Evolutionary conservation across 2,329 filamentous ascomycete species (phyloP), one percentile per base, ranked within the genome.

Genomic region (Cytospora paraplurivora): DNA sequence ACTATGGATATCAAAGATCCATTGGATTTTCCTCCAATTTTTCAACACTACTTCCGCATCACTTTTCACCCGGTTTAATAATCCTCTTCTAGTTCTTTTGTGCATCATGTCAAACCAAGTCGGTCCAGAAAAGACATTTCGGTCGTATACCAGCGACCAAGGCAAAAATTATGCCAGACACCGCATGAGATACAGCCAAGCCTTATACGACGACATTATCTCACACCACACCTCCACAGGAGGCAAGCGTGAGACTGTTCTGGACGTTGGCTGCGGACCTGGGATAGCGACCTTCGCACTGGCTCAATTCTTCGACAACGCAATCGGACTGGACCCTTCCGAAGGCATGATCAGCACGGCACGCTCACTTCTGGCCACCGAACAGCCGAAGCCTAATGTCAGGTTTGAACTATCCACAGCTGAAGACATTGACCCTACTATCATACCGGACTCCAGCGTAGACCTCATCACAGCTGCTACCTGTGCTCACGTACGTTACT

Each of bases 211-310:
- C 3, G 68, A 69, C 47, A 75, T 87, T 55, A 52, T 83, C 5
- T 67, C 76, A 19, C 75, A 80, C 59, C 85, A 87, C 67, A 71
- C 68, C 1, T 73, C 76, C 1, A 79, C 77, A 0, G 79, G 80
- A 21, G 82, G 82, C 13, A 59, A 75, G 13, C 68, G 81, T 15
- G 69, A 74, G 35, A 74, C 72, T 3, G 66, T 85, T 0, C 69
- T 85, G 13, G 85, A 88, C 65, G 72, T 87, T 7, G 85, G 85
- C 37, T 86, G 83, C 68, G 84, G 85, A 0, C 84, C 85, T 0
- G 85, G 85, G 4, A 79, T 72, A 13, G 81, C 79, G 0, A 77
- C 76, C 0, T 76, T 79, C 2, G 74, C 73, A 6, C 75, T 87
- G 1, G 78, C 80, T 0, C 71, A 73, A 0, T 75, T 74, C 38